phyloP scores from a whole-genome alignment of 2,329 filamentous ascomycete species.

The Ophiobolus disseminans region DNA sequence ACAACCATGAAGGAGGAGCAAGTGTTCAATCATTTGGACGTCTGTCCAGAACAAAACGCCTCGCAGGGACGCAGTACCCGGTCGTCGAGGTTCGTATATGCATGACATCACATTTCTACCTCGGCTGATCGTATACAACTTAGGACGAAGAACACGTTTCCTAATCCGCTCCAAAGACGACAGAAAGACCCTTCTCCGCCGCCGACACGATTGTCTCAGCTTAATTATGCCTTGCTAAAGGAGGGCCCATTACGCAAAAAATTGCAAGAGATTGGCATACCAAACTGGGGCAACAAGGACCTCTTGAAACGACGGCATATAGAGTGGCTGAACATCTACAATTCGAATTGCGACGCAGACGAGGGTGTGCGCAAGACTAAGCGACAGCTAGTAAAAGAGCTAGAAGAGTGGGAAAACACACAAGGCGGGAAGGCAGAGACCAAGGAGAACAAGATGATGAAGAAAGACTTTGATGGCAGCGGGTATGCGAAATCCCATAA shows the following conservation, averaged over 20 bases:
- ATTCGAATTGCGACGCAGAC: constrained; percentile 91
- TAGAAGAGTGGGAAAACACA: constrained; percentile 86
- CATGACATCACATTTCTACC: not conserved
- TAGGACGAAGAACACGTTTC: constrained; percentile 32
- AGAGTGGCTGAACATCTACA: constrained; percentile 96
- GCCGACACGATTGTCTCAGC: constrained; percentile 65
- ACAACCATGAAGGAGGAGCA: constrained; percentile 78
- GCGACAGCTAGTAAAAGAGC: constrained; percentile 74
- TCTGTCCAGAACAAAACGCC: constrained; percentile 57
- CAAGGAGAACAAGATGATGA: constrained; percentile 65
- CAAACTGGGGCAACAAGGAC: constrained; percentile 69
- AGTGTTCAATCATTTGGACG: constrained; percentile 84
- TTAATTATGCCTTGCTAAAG: constrained; percentile 88
- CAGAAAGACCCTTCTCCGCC: constrained; percentile 51
- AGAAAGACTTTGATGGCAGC: constrained; percentile 85
- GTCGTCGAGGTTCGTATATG: constrained; percentile 37
- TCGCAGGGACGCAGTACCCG: constrained; percentile 37
- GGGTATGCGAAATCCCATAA: constrained; percentile 78
- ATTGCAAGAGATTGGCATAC: constrained; percentile 79
- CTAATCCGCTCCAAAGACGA: constrained; percentile 28
- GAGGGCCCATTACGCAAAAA: constrained; percentile 81
- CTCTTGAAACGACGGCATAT: constrained; percentile 81
- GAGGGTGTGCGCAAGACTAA: constrained; percentile 68
- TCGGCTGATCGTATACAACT: constrained; percentile 12
- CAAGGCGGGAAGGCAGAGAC: constrained; percentile 66